These are phyloP conservation scores for Leccinellum albellum DNA, from an alignment of 768 basidiomycete genomes.

Conservation along the genomic window DNA sequence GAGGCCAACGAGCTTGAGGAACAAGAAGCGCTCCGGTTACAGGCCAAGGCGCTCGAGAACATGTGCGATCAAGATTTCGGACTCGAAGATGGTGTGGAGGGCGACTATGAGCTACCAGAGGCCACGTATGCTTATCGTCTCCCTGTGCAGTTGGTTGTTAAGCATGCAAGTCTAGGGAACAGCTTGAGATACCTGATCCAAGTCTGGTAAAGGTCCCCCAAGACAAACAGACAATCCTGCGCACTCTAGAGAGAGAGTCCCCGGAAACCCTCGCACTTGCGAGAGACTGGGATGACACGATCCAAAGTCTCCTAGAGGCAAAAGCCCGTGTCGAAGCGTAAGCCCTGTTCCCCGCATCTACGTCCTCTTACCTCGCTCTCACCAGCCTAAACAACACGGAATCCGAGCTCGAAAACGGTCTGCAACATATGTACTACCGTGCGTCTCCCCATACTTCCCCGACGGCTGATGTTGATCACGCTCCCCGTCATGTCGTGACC, in stretches of 20 bases:
- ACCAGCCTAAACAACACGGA: constrained; percentile 47
- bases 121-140: constrained; percentile 23
- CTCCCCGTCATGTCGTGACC: constrained; percentile 2
- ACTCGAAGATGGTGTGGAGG: constrained; percentile 56
- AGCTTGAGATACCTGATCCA: constrained; percentile 1
- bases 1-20: constrained; percentile 87
- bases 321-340: constrained; percentile 55
- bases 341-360: constrained; percentile 12
- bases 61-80: constrained; percentile 84
- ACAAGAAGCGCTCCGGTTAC: constrained; percentile 78
- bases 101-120: constrained; percentile 22
- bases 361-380: not conserved
- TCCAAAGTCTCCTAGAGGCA: constrained; percentile 46
- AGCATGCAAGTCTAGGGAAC: constrained; percentile 16
- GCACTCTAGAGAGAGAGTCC: constrained; percentile 73
- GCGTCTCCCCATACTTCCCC: constrained; percentile 32
- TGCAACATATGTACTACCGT: constrained; percentile 89
- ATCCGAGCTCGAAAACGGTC: constrained; percentile 58
- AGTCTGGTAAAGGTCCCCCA: constrained; percentile 35
- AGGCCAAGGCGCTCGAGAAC: constrained; percentile 66
- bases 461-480: not conserved
- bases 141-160: constrained; percentile 1
- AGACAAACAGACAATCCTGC: constrained; percentile 58
- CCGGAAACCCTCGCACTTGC: constrained; percentile 76
- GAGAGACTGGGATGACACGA: constrained; percentile 79